Evolutionary conservation across 2,329 filamentous ascomycete genomes (phyloP), one percentile per base, ranked within the genome.

Genomic region (Xylaria digitata): DNA sequence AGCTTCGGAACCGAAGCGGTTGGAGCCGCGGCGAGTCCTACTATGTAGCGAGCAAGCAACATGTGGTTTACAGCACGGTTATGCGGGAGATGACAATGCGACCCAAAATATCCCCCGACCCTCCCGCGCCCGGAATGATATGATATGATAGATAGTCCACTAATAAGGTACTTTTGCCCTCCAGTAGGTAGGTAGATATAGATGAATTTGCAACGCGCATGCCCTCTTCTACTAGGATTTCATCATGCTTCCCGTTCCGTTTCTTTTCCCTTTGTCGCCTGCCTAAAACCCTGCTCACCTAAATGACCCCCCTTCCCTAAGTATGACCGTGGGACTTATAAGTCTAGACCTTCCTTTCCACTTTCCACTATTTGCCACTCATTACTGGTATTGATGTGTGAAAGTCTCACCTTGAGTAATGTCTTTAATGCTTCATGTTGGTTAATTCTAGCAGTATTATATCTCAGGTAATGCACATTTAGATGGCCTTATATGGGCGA

Each of bases 181-280:
- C 26, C 26, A 26, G 26, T 26, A 26, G 11, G 8, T 52, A 37
- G n/a, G n/a, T 52, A 52, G 42, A n/a, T 21, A 6, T 46, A 42
- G 40, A 42, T 42, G 17, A 42, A 42, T 17, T 42, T 17, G 40
- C 8, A 48, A 48, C 45, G 17, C 26, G 6, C 15, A 23, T 26
- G n/a, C 17, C 34, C 32, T 50, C 34, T 42, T 34, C n/a, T 21
- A 26, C 30, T 42, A 0, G 11, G 52, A 32, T 40, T 19, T 17
- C 42, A 21, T 52, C 21, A 55, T 17, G 19, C 15, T 45, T 23
- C 7, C 30, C 7, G 13, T 43, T 23, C n/a, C 40, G 19, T 40
- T 46, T 55, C 37, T 26, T 61, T 46, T 52, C 21, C n/a, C 50
- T 49, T 42, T 56, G 13, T 46, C 32, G 6, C 42, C 45, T 42